Conservation (phyloP, 2,329 filamentous ascomycete species). For the Colletotrichum cereale region DNA sequence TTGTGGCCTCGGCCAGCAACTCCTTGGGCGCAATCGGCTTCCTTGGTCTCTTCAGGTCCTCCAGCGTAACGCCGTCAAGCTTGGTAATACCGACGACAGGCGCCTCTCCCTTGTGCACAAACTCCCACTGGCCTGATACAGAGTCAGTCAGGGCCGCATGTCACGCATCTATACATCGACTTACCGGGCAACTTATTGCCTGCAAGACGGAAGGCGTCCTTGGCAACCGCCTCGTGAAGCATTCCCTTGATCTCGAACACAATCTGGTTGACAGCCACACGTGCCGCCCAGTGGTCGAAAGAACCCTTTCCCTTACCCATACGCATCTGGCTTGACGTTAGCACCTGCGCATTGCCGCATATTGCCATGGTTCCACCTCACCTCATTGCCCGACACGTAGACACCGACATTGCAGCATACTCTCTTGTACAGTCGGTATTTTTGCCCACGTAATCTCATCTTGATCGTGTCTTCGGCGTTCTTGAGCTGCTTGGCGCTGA, state of each 20-base stretch:
- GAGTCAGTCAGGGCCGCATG: constrained; percentile 42
- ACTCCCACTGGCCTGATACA: constrained; percentile 81
- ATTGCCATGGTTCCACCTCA: constrained; percentile 51
- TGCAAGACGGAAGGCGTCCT: constrained; percentile 93
- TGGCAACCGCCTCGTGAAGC: constrained; percentile 92
- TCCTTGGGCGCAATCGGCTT: constrained; percentile 68
- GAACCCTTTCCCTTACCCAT: constrained; percentile 99
- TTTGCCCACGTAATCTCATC: constrained; percentile 86
- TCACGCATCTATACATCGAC: constrained; percentile 45
- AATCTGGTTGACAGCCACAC: constrained; percentile 90
- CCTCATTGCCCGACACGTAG: constrained; percentile 94
- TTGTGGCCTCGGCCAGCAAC: constrained; percentile 50
- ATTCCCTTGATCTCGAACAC: constrained; percentile 93
- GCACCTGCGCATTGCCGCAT: neutral
- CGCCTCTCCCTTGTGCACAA: constrained; percentile 91
- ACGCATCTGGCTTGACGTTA: constrained; percentile 70
- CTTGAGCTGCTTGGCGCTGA: constrained; percentile 88
- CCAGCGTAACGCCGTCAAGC: constrained; percentile 84
- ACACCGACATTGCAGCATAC: constrained; percentile 95
- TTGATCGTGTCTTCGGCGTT: constrained; percentile 96
- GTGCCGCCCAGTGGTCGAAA: constrained; percentile 95
- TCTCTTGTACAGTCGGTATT: constrained; percentile 92
- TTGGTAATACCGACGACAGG: constrained; percentile 95
- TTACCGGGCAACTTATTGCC: constrained; percentile 94
- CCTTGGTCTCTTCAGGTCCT: constrained; percentile 85